phyloP scores from a whole-genome alignment of 1,284 basidiomycete species.

The Moesziomyces sp. region DNA sequence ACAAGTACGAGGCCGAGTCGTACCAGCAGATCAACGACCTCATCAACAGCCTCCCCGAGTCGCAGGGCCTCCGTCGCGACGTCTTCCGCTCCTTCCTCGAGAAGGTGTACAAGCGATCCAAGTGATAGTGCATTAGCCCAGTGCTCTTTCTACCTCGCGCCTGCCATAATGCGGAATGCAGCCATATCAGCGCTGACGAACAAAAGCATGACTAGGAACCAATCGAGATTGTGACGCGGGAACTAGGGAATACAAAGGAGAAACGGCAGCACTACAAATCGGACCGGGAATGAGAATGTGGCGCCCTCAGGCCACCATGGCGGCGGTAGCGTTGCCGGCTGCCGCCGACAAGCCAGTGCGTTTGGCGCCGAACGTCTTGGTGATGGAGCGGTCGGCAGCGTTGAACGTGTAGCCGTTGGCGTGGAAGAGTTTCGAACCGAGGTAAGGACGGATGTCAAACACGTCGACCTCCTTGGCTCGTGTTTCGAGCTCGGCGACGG shows the following conservation, averaged over 20 bases:
- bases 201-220: not conserved
- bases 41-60: conserved; percentile 61
- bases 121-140: conserved; percentile 40
- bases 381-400: conserved; percentile 54
- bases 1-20: conserved; percentile 80
- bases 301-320: conserved; percentile 24
- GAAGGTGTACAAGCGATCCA: conserved; percentile 82
- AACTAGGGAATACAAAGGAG: conserved; percentile 5
- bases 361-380: conserved; percentile 57
- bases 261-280: conserved; percentile 3
- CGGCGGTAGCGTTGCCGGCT: conserved; percentile 14
- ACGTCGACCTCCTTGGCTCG: conserved; percentile 89
- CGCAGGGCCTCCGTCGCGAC: conserved; percentile 75
- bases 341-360: conserved; percentile 18
- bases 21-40: conserved; percentile 71
- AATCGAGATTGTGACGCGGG: not conserved
- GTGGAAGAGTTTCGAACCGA: conserved; percentile 84
- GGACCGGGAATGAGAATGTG: not conserved
- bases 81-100: conserved; percentile 86
- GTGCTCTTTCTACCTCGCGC: no score
- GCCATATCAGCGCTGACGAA: not conserved
- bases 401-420: conserved; percentile 83
- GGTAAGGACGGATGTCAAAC: conserved; percentile 86
- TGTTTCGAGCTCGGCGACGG: conserved; percentile 69
- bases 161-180: not conserved